Conservation (phyloP, 495 filamentous ascomycete species). For the Viridothelium virens region DNA sequence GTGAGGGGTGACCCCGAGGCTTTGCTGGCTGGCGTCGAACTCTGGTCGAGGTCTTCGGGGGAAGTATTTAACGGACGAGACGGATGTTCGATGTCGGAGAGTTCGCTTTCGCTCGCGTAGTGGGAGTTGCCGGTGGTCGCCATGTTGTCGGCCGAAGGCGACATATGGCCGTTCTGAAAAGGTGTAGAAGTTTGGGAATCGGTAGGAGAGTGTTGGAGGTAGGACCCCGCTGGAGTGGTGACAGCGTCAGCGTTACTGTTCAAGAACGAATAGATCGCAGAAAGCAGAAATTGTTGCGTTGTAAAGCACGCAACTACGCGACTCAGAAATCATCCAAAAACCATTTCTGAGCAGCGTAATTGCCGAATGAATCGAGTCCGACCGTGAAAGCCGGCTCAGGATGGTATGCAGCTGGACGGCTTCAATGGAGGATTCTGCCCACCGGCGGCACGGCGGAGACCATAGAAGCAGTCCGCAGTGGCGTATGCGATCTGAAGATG, state of each 20-base stretch:
- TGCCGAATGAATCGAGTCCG: slow-evolving; percentile 14
- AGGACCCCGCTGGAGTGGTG: slow-evolving; percentile 31
- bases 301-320: slow-evolving; percentile 28
- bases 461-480: background rate
- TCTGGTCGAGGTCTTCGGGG: slow-evolving; percentile 28
- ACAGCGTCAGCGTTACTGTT: slow-evolving; percentile 29
- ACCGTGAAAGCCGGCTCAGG: slow-evolving; percentile 16
- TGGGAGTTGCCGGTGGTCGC: slow-evolving; percentile 36
- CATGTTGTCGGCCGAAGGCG: slow-evolving; percentile 37
- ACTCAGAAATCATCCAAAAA: slow-evolving; percentile 25
- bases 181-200: slow-evolving; percentile 33
- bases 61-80: slow-evolving; percentile 17
- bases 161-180: slow-evolving; percentile 45
- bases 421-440: slow-evolving; percentile 14
- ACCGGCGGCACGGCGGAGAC: slow-evolving; percentile 14
- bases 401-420: slow-evolving; percentile 11
- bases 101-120: slow-evolving; percentile 44
- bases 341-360: slow-evolving; percentile 16
- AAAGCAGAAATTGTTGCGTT: slow-evolving; percentile 22
- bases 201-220: slow-evolving; percentile 16
- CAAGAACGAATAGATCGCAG: slow-evolving; percentile 18
- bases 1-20: slow-evolving; percentile 22
- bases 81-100: slow-evolving; percentile 31
- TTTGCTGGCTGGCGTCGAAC: slow-evolving; percentile 27
- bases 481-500: background rate